These are phyloP conservation scores for Nakazawaea wickerhamii DNA, from an alignment of 805 yeast genomes.

Conservation along the genomic window DNA sequence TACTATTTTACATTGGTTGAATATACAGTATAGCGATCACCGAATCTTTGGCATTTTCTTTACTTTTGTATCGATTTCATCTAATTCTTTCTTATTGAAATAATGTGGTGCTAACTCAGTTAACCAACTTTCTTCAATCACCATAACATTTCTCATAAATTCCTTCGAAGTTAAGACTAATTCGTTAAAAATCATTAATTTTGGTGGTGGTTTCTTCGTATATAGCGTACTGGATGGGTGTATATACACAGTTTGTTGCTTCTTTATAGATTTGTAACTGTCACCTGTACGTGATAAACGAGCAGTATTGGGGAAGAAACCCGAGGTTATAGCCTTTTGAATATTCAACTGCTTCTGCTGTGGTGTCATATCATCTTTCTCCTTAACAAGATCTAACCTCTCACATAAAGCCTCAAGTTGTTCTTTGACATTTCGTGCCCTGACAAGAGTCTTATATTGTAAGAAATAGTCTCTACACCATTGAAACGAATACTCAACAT, in stretches of 20 bases:
- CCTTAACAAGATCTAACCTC: constrained; percentile 37
- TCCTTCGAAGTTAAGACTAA: constrained; percentile 81
- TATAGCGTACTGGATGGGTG: constrained; percentile 84
- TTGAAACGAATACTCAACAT: constrained; percentile 55
- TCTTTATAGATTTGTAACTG: constrained; percentile 58
- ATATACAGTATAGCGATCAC: not conserved
- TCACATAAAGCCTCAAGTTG: constrained; percentile 63
- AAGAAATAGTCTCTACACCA: constrained; percentile 88
- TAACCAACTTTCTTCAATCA: constrained; percentile 69
- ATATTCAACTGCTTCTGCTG: constrained; percentile 28
- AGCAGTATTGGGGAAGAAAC: constrained; percentile 66
- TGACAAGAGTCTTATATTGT: constrained; percentile 64
- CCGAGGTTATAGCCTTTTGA: constrained; percentile 55
- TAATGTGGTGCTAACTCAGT: constrained; percentile 68
- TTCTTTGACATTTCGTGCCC: constrained; percentile 65
- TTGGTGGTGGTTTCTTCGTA: constrained; percentile 65
- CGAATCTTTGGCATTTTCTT: constrained; percentile 12
- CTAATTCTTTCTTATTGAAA: constrained; percentile 19
- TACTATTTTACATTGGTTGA: too few species aligned
- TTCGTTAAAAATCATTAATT: constrained; percentile 72
- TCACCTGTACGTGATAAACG: constrained; percentile 59
- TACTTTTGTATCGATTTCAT: constrained; percentile 11
- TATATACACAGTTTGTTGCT: constrained; percentile 65
- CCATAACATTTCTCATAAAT: constrained; percentile 77
- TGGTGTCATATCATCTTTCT: constrained; percentile 26